Percentiles rank a stretch among this genome's conserved stretches.
These are phyloP conservation scores for Lactarius psammicola DNA, from an alignment of 768 basidiomycete genomes.

Conservation along the genomic window DNA sequence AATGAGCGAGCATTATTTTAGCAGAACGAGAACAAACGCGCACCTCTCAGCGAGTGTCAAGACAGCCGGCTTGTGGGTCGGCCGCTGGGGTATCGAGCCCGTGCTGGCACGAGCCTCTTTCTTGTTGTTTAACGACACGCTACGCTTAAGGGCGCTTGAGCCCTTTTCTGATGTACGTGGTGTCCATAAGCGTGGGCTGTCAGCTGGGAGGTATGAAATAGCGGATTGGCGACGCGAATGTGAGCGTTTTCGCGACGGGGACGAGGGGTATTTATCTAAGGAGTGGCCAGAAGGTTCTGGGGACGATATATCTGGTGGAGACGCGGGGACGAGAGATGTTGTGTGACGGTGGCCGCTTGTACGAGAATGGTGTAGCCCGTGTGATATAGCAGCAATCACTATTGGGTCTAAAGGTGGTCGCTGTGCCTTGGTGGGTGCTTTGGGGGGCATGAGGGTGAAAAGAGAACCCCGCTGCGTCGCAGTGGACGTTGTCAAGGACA, in stretches of 20 bases:
- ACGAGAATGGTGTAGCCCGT: slow-evolving; percentile 48
- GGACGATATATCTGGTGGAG: slow-evolving; percentile 32
- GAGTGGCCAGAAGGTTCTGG: slow-evolving; percentile 29
- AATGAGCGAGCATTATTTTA: not conserved
- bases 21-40: slow-evolving; percentile 32
- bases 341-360: slow-evolving; percentile 32
- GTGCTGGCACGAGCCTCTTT: slow-evolving; percentile 30
- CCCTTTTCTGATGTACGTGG: slow-evolving; percentile 16
- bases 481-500: slow-evolving; percentile 7
- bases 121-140: slow-evolving; percentile 1
- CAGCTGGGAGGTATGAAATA: slow-evolving; percentile 48
- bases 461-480: not conserved
- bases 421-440: not conserved
- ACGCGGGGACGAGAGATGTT: slow-evolving; percentile 22
- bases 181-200: slow-evolving; percentile 32
- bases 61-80: slow-evolving; percentile 40
- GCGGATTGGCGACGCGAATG: slow-evolving; percentile 49
- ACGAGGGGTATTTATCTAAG: slow-evolving; percentile 26
- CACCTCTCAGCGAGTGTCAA: slow-evolving; percentile 73
- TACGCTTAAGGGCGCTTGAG: slow-evolving; percentile 1
- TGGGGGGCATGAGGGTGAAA: not conserved
- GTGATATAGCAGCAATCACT: slow-evolving; percentile 39
- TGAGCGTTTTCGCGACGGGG: slow-evolving; percentile 29
- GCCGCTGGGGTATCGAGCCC: slow-evolving; percentile 27
- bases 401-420: slow-evolving; percentile 15